Evolutionary conservation across 1,284 basidiomycete genomes (phyloP), one percentile per base, ranked within the genome.

Genomic region (Ganoderma lucidum): DNA sequence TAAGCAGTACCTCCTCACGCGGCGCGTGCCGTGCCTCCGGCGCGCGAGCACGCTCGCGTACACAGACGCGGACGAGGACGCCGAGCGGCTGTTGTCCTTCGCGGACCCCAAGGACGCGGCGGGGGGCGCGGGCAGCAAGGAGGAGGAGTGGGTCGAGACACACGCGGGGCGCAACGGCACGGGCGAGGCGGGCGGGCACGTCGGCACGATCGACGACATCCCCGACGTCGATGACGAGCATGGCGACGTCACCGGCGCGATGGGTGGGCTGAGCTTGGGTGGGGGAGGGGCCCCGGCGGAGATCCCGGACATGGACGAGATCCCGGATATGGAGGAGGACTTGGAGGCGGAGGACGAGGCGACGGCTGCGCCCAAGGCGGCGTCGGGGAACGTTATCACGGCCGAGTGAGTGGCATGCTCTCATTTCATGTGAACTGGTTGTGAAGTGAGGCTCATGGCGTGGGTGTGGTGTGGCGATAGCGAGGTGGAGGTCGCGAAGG

Each of bases 1-100:
- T 83, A 99, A 98, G 84, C 97, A 99, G 80, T 99, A 97, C 81
- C 90, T 99, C 66, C 90, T 99, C 77, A 96, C 94, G 59, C 90
- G 93, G 45, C 96, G 96, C 73, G 96, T 98, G 30, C 95, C 96
- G 6, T 98, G 96, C 80, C 88, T 98, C 48, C 90, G 96, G 67
- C 90, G 96, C 75, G 96, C 96, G 5, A 95, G 93, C 1, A 93
- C 96, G 17, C 88, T 98, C 60, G 95, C 94, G 51, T 98, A 98
- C 81, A 96, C 95, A 1, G 96, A 97, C 76, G 94, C 93, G 17
- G 96, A 98, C 79, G 96, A 97, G 81, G 96, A 98, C 77, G 94
- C 93, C 0, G 96, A 98, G 80, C 93, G 95, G 66, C 84, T 98
- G 23, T 86, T 98, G 63, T 89, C 88, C 23, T 93, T 94, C 72